A percentile compares a stretch with the other conserved stretches of the same genome.
Evolutionary conservation across 1,139 yeast genomes (phyloP).

Genomic region (Geotrichum candidum): DNA sequence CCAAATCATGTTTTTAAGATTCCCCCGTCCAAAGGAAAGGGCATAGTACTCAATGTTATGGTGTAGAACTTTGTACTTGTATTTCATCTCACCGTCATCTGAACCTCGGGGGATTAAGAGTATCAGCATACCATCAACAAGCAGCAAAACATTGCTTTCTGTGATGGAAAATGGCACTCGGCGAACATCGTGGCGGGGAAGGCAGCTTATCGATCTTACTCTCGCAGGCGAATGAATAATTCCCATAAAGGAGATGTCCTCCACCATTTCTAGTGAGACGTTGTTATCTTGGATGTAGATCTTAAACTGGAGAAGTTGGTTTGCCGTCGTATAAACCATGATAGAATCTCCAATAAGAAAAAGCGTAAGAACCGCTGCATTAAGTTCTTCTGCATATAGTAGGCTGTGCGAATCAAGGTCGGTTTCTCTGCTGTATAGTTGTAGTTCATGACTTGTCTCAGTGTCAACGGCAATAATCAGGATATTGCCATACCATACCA

Average conservation of each 20-base stretch:
- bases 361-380: conserved; percentile 30
- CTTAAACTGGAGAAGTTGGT: conserved; percentile 30
- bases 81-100: conserved; percentile 18
- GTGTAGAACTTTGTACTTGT: conserved; percentile 26
- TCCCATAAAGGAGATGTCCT: conserved; percentile 31
- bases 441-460: conserved; percentile 30
- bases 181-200: conserved; percentile 16
- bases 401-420: conserved; percentile 32
- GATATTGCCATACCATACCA: conserved; percentile 39
- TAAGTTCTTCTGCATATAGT: conserved; percentile 25
- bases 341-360: conserved; percentile 30
- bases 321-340: conserved; percentile 34
- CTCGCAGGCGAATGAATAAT: conserved; percentile 36
- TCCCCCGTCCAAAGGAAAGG: conserved; percentile 21
- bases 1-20: conserved; percentile 33
- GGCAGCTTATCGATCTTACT: conserved; percentile 31
- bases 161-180: conserved; percentile 9
- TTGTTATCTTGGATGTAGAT: conserved; percentile 16
- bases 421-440: conserved; percentile 36
- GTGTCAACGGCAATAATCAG: conserved; percentile 36
- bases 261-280: conserved; percentile 27
- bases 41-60: conserved; percentile 29
- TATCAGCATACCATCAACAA: conserved; percentile 35
- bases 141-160: conserved; percentile 28
- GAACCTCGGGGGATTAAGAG: conserved; percentile 22